Evolutionary conservation across 176 grass and related monocot genomes (phyloP).

Genomic region (Phoenix dactylifera): DNA sequence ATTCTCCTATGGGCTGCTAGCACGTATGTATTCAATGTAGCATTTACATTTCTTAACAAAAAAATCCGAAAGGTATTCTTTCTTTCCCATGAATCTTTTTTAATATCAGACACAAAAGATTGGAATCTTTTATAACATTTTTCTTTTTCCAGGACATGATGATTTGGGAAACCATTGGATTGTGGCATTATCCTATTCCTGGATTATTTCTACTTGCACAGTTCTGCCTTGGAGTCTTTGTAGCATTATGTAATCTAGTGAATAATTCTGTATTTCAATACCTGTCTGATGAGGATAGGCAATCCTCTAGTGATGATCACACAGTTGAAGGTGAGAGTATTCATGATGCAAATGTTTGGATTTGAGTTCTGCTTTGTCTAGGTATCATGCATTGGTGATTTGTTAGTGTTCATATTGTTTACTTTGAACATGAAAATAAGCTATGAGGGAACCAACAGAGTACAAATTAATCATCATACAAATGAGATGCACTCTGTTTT

Average conservation of each 20-base stretch:
- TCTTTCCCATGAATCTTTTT: slow-evolving; percentile 5
- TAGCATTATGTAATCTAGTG: slow-evolving; percentile 94
- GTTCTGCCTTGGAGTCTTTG: slow-evolving; percentile 93
- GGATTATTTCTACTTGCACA: slow-evolving; percentile 94
- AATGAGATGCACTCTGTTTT: too few species aligned
- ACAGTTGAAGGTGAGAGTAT: slow-evolving; percentile 56
- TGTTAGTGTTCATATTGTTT: too few species aligned
- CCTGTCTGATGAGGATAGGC: slow-evolving; percentile 38
- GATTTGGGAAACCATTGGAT: slow-evolving; percentile 96
- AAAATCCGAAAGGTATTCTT: slow-evolving; percentile 74
- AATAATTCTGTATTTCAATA: slow-evolving; percentile 93
- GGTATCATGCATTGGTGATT: too few species aligned
- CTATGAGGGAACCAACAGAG: too few species aligned
- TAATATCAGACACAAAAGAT: slow-evolving; percentile 11
- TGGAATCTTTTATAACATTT: slow-evolving; percentile 18
- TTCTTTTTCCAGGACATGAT: slow-evolving; percentile 80
- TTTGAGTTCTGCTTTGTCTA: neutral
- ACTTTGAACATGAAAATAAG: too few species aligned
- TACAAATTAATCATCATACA: too few species aligned
- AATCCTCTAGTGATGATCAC: slow-evolving; percentile 65
- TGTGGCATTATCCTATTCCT: slow-evolving; percentile 98
- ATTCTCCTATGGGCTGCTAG: slow-evolving; percentile 92
- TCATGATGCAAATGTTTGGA: neutral
- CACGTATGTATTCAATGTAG: slow-evolving; percentile 95
- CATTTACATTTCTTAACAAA: slow-evolving; percentile 95